Conservation (phyloP, 2,329 filamentous ascomycete species). For the Phialophora chinensis region DNA sequence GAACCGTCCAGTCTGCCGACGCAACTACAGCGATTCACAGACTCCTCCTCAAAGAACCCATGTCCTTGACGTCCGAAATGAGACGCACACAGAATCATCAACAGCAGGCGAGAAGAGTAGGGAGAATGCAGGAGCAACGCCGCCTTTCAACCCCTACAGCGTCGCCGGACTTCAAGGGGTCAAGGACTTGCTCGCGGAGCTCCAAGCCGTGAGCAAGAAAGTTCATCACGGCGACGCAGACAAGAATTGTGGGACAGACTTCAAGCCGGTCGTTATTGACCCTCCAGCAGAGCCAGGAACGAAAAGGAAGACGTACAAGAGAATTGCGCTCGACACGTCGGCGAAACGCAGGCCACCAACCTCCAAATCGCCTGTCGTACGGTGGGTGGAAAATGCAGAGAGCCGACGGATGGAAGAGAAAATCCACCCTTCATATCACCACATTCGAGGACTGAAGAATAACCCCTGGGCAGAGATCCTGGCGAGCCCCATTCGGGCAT, state of each 20-base stretch:
- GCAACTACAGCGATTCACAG: slow-evolving; percentile 5
- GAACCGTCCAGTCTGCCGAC: not conserved
- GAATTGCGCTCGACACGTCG: not conserved
- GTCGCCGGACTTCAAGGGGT: slow-evolving; percentile 3
- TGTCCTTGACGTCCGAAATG: not conserved
- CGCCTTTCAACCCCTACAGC: slow-evolving; percentile 30
- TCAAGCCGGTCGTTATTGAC: not conserved
- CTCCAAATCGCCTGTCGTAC: slow-evolving; percentile 30
- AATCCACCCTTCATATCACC: slow-evolving; percentile 25
- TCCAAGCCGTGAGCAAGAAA: not conserved
- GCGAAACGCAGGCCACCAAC: not conserved
- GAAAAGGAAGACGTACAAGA: slow-evolving; percentile 7
- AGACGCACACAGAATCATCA: not conserved
- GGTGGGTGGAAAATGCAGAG: slow-evolving; percentile 11
- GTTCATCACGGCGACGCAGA: not conserved
- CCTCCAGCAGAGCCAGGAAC: not conserved
- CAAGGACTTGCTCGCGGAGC: slow-evolving; percentile 1
- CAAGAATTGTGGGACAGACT: not conserved
- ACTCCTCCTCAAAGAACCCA: not conserved
- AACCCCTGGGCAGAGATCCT: slow-evolving; percentile 39
- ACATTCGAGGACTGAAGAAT: slow-evolving; percentile 29
- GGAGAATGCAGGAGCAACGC: not conserved
- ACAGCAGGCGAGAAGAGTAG: not conserved
- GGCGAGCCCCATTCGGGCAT: slow-evolving; percentile 31
- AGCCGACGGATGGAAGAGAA: slow-evolving; percentile 19